phyloP scores from a whole-genome alignment of 2,329 filamentous ascomycete genomes.

The Falciphora oryzae region DNA sequence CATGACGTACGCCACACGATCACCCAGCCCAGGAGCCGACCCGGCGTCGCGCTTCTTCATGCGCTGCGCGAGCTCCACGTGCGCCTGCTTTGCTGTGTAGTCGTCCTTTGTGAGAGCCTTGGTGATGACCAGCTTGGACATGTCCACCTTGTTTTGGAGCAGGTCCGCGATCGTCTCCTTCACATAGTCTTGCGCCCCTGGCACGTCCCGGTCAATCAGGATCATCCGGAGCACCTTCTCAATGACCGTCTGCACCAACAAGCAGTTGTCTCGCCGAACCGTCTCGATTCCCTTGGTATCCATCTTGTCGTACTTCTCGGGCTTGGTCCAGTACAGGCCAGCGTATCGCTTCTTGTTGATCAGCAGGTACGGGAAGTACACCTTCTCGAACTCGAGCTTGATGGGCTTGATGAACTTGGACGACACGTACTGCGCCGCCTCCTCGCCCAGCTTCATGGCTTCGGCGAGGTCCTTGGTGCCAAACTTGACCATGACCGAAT shows the following conservation, averaged over 20 bases:
- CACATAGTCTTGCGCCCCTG: slow-evolving; percentile 94
- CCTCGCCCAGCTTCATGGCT: slow-evolving; percentile 92
- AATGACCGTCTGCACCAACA: slow-evolving; percentile 93
- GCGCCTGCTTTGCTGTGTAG: slow-evolving; percentile 89
- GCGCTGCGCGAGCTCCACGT: slow-evolving; percentile 88
- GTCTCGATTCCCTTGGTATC: slow-evolving; percentile 99
- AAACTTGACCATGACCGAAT: slow-evolving; percentile 99
- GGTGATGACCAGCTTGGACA: slow-evolving; percentile 98
- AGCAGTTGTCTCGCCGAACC: slow-evolving; percentile 91
- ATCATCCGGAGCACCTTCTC: slow-evolving; percentile 96
- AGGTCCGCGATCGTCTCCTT: slow-evolving; percentile 94
- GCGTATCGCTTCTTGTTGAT: slow-evolving; percentile 99
- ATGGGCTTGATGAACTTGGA: slow-evolving; percentile 93
- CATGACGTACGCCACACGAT: slow-evolving; percentile 98
- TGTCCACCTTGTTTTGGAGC: slow-evolving; percentile 94
- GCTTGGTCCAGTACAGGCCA: slow-evolving; percentile 93
- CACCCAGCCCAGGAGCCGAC: slow-evolving; percentile 85
- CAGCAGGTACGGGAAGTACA: slow-evolving; percentile 94
- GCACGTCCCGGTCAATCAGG: slow-evolving; percentile 84
- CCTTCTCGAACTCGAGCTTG: slow-evolving; percentile 98
- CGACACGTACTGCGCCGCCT: slow-evolving; percentile 84
- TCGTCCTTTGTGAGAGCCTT: slow-evolving; percentile 89
- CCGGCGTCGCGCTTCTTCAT: slow-evolving; percentile 97
- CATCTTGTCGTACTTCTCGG: slow-evolving; percentile 98
- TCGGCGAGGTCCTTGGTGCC: slow-evolving; percentile 80